Evolutionary conservation across 2,329 filamentous ascomycete species (phyloP).

Genomic region (Chaetomiaceae sp.): DNA sequence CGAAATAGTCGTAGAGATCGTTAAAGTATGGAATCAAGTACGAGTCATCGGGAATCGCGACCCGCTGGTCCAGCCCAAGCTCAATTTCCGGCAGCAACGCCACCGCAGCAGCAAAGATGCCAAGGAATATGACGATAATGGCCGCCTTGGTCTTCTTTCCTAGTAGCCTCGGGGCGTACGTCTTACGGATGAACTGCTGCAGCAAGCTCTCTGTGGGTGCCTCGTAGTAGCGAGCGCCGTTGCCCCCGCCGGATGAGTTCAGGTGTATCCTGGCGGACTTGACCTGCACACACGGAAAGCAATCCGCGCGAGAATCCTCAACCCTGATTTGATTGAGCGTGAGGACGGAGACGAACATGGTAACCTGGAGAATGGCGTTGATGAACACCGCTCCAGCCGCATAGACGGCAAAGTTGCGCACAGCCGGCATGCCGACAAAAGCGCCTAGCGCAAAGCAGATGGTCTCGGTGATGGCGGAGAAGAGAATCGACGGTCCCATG

Average conservation of each 20-base stretch:
- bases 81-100: slow-evolving; percentile 80
- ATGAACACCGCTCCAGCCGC: slow-evolving; percentile 94
- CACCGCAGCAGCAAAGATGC: slow-evolving; percentile 78
- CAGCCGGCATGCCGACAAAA: slow-evolving; percentile 95
- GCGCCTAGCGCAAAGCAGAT: slow-evolving; percentile 88
- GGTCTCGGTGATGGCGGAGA: slow-evolving; percentile 93
- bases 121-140: slow-evolving; percentile 78
- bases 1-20: slow-evolving; percentile 88
- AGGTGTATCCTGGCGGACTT: slow-evolving; percentile 68
- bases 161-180: slow-evolving; percentile 78
- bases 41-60: slow-evolving; percentile 88
- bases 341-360: slow-evolving; percentile 91
- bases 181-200: slow-evolving; percentile 84
- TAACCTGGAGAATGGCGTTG: slow-evolving; percentile 94
- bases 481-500: slow-evolving; percentile 93
- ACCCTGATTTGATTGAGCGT: slow-evolving; percentile 88
- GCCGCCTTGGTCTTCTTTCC: slow-evolving; percentile 73
- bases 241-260: slow-evolving; percentile 54
- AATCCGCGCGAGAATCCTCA: slow-evolving; percentile 83
- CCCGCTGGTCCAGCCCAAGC: slow-evolving; percentile 88
- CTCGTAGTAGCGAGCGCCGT: slow-evolving; percentile 59
- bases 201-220: slow-evolving; percentile 78
- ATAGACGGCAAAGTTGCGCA: slow-evolving; percentile 95
- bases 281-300: slow-evolving; percentile 83
- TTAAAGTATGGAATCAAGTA: slow-evolving; percentile 97